Percentiles rank a stretch among this genome's conserved stretches.
Evolutionary conservation across 345 rosid genomes (phyloP).

Genomic region (Salix exigua): DNA sequence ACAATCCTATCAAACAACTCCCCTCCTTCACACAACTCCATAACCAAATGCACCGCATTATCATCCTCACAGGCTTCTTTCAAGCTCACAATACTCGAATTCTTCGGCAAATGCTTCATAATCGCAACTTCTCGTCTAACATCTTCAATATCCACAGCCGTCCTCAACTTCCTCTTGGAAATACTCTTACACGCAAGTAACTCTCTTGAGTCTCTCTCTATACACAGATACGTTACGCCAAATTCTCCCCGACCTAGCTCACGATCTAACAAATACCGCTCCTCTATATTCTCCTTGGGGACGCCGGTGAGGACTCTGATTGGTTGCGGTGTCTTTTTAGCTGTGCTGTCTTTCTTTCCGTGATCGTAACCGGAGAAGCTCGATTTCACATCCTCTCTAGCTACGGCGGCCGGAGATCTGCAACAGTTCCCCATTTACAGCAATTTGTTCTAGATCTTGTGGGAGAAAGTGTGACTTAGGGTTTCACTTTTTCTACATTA

Average conservation of each 20-base stretch:
- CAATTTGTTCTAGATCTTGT: constrained; percentile 6
- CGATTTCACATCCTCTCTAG: constrained; percentile 93
- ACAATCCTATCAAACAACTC: constrained; percentile 99
- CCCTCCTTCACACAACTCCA: constrained; percentile 99
- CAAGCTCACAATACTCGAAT: constrained; percentile 81
- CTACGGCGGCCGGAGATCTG: constrained; percentile 99
- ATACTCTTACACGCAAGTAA: constrained; percentile 91
- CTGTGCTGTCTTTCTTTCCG: constrained; percentile 50
- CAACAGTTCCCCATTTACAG: constrained; percentile 88
- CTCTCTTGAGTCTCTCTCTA: constrained; percentile 73
- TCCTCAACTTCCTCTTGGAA: constrained; percentile 92
- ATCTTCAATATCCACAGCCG: constrained; percentile 88
- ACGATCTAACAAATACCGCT: constrained; percentile 78
- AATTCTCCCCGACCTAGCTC: constrained; percentile 99
- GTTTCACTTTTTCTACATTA: constrained; percentile 22
- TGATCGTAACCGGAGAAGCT: constrained; percentile 69
- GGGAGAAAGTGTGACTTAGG: neutral
- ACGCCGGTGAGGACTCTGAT: constrained; percentile 69
- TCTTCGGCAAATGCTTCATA: constrained; percentile 87
- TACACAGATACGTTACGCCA: constrained; percentile 93
- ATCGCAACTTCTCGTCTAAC: constrained; percentile 97
- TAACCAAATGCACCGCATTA: constrained; percentile 93
- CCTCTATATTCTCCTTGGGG: constrained; percentile 87
- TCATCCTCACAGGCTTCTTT: constrained; percentile 98
- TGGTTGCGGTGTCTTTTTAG: constrained; percentile 50